Base-by-base conservation (phyloP, 1,284 basidiomycete species). In the Cryptococcus sp. region DNA sequence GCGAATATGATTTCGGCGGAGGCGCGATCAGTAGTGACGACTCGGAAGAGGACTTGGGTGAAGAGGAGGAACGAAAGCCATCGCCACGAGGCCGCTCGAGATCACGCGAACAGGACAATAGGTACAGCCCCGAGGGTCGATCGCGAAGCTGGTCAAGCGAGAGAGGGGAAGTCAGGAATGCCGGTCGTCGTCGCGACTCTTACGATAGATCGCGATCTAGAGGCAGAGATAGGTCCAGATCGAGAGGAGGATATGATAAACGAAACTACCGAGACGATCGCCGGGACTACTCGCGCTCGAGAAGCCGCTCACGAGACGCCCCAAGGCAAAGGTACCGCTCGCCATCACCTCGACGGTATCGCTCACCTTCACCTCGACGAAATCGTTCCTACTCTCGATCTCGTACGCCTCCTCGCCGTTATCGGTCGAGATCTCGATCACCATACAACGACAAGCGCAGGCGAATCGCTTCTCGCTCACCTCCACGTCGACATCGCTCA, bases 1-100 rank as follows among this genome's bases (percentile, higher is more conserved):
- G 86, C 7, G 87, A 90, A 40, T 96, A 94, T 70, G 84, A 80
- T 36, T 83, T 83, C 19, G 81, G 83, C 14, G 80, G 79, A 13
- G 64, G 44, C 4, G 61, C 58, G 1, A 62, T 55, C 10, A 66
- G 62, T 40, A 59, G 56, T 10, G 60, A 60, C 14, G 55, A 60
- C 1, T 65, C 67, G n/a, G 56, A 66, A 7, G 54, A 59, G 19
- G 52, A 69, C 25, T 59, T 50, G 7, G 57, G 61, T 18, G 59
- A 56, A 18, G 61, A 50, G 21, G 31, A 43, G 21, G 10, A 43
- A 19, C 7, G 23, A n/a, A n/a, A n/a, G n/a, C n/a, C n/a, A 22
- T 34, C 53, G 45, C 21, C 40, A 49, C 34, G 22, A 14, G 36
- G 36, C 23, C 32, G 46, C 42, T 37, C 43, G 34, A 24, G 50